A percentile compares a stretch with the other conserved stretches of the same genome.
phyloP scores from a whole-genome alignment of 2,329 filamentous ascomycete genomes.

The Paecilomyces sp. region DNA sequence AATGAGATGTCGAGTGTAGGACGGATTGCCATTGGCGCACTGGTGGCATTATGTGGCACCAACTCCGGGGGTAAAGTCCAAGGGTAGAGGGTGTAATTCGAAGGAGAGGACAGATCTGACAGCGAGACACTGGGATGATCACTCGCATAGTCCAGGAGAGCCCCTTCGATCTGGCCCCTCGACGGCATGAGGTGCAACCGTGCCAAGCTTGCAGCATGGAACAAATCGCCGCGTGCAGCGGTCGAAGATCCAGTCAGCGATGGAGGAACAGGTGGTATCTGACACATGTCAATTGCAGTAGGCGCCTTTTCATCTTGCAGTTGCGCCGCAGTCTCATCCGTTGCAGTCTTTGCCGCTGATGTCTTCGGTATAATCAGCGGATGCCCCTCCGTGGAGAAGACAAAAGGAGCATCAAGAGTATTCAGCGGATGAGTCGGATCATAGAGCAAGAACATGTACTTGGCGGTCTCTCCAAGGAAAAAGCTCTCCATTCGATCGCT shows the following conservation, averaged over 20 bases:
- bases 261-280: constrained; percentile 50
- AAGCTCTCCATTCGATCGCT: constrained; percentile 98
- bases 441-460: constrained; percentile 91
- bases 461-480: constrained; percentile 91
- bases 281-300: constrained; percentile 52
- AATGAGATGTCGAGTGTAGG: constrained; percentile 66
- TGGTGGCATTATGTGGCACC: constrained; percentile 71
- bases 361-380: constrained; percentile 71
- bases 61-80: constrained; percentile 80
- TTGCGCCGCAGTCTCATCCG: not conserved
- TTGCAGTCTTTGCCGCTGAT: not conserved
- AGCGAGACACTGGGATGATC: constrained; percentile 50
- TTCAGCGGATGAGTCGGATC: constrained; percentile 82
- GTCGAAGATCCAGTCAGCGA: constrained; percentile 71
- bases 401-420: constrained; percentile 74
- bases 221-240: constrained; percentile 72
- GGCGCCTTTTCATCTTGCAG: constrained; percentile 3
- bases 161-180: constrained; percentile 50
- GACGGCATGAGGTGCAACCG: constrained; percentile 68
- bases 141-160: constrained; percentile 46
- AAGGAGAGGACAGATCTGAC: constrained; percentile 51
- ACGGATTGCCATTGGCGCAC: constrained; percentile 62
- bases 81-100: constrained; percentile 80
- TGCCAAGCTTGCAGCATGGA: constrained; percentile 80
- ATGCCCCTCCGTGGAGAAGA: constrained; percentile 95